These are phyloP conservation scores for Euphorbia peplus DNA, from an alignment of 345 rosid genomes.

Conservation along the genomic window DNA sequence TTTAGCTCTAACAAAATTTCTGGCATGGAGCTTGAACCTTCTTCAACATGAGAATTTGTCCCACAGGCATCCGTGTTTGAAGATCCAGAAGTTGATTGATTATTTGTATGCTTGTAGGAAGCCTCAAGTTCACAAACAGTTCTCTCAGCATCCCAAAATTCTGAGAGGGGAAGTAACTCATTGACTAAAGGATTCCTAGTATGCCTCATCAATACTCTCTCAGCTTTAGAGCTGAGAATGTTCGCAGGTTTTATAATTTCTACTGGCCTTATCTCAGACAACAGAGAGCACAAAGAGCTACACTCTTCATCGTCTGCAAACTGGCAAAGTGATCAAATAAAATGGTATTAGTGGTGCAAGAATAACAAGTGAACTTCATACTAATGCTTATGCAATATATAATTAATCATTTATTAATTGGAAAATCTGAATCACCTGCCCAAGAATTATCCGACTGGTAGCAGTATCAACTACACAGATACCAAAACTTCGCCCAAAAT, in stretches of 20 bases:
- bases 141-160: constrained; percentile 90
- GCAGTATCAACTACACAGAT: constrained; percentile 88
- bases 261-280: constrained; percentile 87
- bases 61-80: constrained; percentile 29
- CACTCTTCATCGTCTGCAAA: constrained; percentile 81
- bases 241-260: constrained; percentile 88
- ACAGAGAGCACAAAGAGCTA: constrained; percentile 65
- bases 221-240: constrained; percentile 64
- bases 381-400: neutral
- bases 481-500: constrained; percentile 53
- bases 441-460: constrained; percentile 76
- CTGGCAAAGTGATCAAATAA: constrained; percentile 38
- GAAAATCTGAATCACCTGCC: constrained; percentile 56
- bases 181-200: constrained; percentile 84
- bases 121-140: constrained; percentile 57
- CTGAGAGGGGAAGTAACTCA: constrained; percentile 66
- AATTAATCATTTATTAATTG: neutral
- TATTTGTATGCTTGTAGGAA: constrained; percentile 40
- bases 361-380: neutral
- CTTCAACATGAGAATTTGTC: constrained; percentile 27
- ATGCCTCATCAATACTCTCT: constrained; percentile 68
- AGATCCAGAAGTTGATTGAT: constrained; percentile 39
- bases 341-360: neutral
- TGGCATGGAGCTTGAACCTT: constrained; percentile 47
- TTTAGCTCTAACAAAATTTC: constrained; percentile 50